phyloP scores from a whole-genome alignment of 2,329 filamentous ascomycete genomes.

The Fonsecaea erecta region DNA sequence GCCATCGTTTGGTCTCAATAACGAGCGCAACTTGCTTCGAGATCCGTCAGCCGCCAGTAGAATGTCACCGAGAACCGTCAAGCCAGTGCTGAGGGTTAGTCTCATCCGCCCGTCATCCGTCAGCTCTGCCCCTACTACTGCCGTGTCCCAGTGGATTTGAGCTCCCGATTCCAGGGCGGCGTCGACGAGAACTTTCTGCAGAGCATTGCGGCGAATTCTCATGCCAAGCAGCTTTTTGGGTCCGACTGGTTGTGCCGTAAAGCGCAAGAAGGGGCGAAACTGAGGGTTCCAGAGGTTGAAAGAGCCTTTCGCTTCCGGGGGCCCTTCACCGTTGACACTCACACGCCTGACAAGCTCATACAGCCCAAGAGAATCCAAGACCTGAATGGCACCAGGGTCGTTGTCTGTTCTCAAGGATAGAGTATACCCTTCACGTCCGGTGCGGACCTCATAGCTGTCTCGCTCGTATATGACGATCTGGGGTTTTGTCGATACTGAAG shows the following conservation, averaged over 20 bases:
- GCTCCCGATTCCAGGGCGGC: conserved; percentile 37
- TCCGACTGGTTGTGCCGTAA: not conserved
- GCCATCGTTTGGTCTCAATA: conserved; percentile 47
- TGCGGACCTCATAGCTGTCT: conserved; percentile 42
- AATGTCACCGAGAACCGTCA: conserved; percentile 42
- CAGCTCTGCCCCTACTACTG: conserved; percentile 22
- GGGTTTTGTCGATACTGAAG: conserved; percentile 37
- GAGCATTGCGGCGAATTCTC: conserved; percentile 31
- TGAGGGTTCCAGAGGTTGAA: conserved; percentile 36
- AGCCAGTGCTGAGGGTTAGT: conserved; percentile 22
- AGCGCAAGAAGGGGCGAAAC: conserved; percentile 18
- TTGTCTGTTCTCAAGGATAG: conserved; percentile 39
- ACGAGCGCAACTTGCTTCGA: conserved; percentile 49
- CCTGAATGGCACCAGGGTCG: conserved; percentile 37
- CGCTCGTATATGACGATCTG: conserved; percentile 51
- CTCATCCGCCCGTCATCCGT: conserved; percentile 17
- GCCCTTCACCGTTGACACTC: conserved; percentile 26
- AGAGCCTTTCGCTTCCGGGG: conserved; percentile 12
- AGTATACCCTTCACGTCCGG: conserved; percentile 39
- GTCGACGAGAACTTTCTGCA: conserved; percentile 31
- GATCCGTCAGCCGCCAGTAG: conserved; percentile 55
- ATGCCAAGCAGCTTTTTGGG: conserved; percentile 20
- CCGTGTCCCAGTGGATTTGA: conserved; percentile 30
- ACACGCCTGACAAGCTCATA: conserved; percentile 33
- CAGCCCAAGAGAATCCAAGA: conserved; percentile 38